A percentile compares a stretch with the other conserved stretches of the same genome.
phyloP scores from a whole-genome alignment of 2,329 filamentous ascomycete species.

The Ceratocystis diversiconidia region DNA sequence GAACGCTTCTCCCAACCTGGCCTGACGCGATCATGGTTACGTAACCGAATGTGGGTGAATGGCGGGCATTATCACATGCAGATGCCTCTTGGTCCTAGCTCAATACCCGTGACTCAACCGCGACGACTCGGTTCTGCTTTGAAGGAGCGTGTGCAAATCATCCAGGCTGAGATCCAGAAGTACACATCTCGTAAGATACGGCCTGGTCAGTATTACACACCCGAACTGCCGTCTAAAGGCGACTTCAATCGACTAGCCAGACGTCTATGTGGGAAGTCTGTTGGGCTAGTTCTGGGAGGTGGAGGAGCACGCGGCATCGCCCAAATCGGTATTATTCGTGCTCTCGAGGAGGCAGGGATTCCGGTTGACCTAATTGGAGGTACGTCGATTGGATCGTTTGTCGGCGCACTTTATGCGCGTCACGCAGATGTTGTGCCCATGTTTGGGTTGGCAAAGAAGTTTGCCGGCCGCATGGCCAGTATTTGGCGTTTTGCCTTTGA shows the following conservation, averaged over 20 bases:
- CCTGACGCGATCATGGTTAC: slow-evolving; percentile 75
- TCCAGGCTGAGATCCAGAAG: slow-evolving; percentile 96
- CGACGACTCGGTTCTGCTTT: slow-evolving; percentile 72
- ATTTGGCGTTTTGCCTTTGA: slow-evolving; percentile 98
- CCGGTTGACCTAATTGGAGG: slow-evolving; percentile 92
- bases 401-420: slow-evolving; percentile 85
- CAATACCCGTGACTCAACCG: slow-evolving; percentile 24
- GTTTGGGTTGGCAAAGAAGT: slow-evolving; percentile 94
- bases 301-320: slow-evolving; percentile 85
- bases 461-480: slow-evolving; percentile 94
- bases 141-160: slow-evolving; percentile 82
- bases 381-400: slow-evolving; percentile 91
- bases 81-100: slow-evolving; percentile 40
- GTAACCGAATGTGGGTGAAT: slow-evolving; percentile 93
- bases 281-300: slow-evolving; percentile 85
- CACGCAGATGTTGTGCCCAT: slow-evolving; percentile 95
- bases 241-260: slow-evolving; percentile 91
- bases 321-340: slow-evolving; percentile 85
- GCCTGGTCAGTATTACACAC: slow-evolving; percentile 76
- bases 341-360: slow-evolving; percentile 89
- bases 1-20: slow-evolving; percentile 80
- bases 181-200: slow-evolving; percentile 90
- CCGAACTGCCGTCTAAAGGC: slow-evolving; percentile 85
- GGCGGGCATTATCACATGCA: slow-evolving; percentile 95
- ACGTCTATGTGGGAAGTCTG: slow-evolving; percentile 80